Evolutionary conservation across 805 yeast genomes (phyloP).

Genomic region (Saccharomycopsis sp.): DNA sequence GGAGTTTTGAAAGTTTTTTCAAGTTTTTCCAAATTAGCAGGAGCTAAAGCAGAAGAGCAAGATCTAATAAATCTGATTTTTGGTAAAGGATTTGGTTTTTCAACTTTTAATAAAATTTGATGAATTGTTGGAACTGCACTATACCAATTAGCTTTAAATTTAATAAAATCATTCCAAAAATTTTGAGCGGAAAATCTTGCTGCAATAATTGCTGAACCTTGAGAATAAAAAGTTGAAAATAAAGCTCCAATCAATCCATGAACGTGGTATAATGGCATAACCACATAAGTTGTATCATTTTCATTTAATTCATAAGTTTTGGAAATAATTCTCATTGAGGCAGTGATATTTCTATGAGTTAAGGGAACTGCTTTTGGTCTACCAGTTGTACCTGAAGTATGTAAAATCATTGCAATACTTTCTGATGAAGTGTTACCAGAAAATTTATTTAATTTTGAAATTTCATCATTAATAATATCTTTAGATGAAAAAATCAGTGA

Average conservation of each 20-base stretch:
- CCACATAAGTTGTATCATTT: conserved; percentile 47
- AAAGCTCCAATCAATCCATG: conserved; percentile 65
- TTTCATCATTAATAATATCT: not conserved
- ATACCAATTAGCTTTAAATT: conserved; percentile 52
- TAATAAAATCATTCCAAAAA: conserved; percentile 50
- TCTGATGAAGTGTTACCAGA: conserved; percentile 36
- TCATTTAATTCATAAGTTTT: conserved; percentile 43
- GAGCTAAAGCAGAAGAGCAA: conserved; percentile 64
- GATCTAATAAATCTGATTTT: conserved; percentile 57
- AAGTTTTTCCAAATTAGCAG: conserved; percentile 46
- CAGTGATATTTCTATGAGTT: conserved; percentile 51
- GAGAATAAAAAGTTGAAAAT: conserved; percentile 47
- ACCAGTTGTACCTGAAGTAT: conserved; percentile 71
- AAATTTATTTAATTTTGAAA: no score
- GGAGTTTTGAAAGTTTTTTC: conserved; percentile 54
- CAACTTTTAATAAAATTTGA: conserved; percentile 46
- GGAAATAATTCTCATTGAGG: conserved; percentile 48
- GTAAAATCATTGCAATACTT: conserved; percentile 55
- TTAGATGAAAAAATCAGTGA: no score
- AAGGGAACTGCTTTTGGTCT: conserved; percentile 69
- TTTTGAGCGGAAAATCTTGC: conserved; percentile 45
- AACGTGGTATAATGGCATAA: conserved; percentile 73
- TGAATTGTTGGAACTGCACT: conserved; percentile 74
- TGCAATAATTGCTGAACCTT: conserved; percentile 57
- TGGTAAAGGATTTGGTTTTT: conserved; percentile 47